Conservation (phyloP, 805 yeast genomes). For the Soucietia sequanensis region DNA sequence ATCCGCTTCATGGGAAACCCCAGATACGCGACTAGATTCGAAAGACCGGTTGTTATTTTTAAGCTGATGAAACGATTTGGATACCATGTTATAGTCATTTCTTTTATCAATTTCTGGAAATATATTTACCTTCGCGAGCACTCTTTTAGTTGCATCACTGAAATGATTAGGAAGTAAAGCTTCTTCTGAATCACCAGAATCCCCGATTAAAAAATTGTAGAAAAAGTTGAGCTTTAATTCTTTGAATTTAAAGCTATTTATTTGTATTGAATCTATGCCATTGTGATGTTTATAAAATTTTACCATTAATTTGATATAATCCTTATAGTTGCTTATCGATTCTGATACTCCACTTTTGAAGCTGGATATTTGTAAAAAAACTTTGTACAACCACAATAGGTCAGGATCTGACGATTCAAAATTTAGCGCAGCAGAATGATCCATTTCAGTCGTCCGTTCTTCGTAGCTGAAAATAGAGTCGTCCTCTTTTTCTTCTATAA, state of each 20-base stretch:
- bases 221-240: constrained; percentile 17
- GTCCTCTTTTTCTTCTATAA: constrained; percentile 7
- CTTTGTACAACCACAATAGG: constrained; percentile 18
- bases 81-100: too few species aligned
- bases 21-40: too few species aligned
- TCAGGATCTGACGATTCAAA: constrained; percentile 15
- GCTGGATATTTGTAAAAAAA: constrained; percentile 21
- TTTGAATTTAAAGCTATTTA: constrained; percentile 13
- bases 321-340: constrained; percentile 8
- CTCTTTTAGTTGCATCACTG: constrained; percentile 9
- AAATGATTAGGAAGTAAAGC: constrained; percentile 15
- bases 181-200: constrained; percentile 6
- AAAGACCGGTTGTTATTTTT: too few species aligned
- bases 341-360: constrained; percentile 9
- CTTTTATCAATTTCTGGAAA: constrained; percentile 17
- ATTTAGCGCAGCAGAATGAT: constrained; percentile 6
- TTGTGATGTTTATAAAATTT: constrained; percentile 18
- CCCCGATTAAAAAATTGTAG: constrained; percentile 17
- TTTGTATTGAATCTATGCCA: constrained; percentile 16
- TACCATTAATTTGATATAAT: constrained; percentile 21
- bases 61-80: too few species aligned
- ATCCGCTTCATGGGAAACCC: too few species aligned
- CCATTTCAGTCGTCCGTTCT: neutral
- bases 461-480: constrained; percentile 22
- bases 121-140: constrained; percentile 11